Base-by-base conservation (phyloP, 495 filamentous ascomycete genomes). In the Talaromyces ruber region DNA sequence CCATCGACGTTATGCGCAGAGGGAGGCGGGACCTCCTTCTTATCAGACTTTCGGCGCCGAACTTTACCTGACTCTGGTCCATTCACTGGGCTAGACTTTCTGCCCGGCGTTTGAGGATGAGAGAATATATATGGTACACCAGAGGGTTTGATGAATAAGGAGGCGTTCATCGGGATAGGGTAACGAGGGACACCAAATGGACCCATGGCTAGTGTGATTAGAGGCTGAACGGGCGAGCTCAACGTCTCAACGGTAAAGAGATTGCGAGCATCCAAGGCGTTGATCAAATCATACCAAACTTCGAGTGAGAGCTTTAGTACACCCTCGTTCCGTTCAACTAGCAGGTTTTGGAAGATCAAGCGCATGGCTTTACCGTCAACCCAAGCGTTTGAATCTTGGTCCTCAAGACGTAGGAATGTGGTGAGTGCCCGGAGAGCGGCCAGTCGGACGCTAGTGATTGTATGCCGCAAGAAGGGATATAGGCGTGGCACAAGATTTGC, bases 401-500 rank as follows among this genome's bases (percentile, higher is more conserved):
- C 90, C 63, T 89, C 87, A 21, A 98, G 88, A 65, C 89, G 86
- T 62, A 95, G 80, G 73, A 98, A 98, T 0, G 93, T 98, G 69
- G 93, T 85, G 12, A 98, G 82, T 58, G 94, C 94, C 56, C 96
- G 87, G 14, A 98, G 81, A 22, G 98, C 95, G 6, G 94, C 94
- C 43, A 91, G 88, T 30, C 94, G 89, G 55, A 98, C 94, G 62
- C 87, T 95, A 7, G 91, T 96, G 67, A 98, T 98, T 8, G 95
- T 98, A 71, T 98, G 94, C 37, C 94, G 88, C 25, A 98, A 77
- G 78, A 98, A 98, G 1, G 94, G 93, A 68, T 96, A 98, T 25
- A 98, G 84, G 55, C 94, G 85, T 50, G 94, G 94, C 25, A 98
- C 95, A 47, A 98, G 81, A 62, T 91, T 84, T 4, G 89, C 88